A percentile compares a stretch with the other conserved stretches of the same genome.
These are phyloP conservation scores for Leishmania arabica DNA, from an alignment of 208 protist genomes.

Conservation along the genomic window DNA sequence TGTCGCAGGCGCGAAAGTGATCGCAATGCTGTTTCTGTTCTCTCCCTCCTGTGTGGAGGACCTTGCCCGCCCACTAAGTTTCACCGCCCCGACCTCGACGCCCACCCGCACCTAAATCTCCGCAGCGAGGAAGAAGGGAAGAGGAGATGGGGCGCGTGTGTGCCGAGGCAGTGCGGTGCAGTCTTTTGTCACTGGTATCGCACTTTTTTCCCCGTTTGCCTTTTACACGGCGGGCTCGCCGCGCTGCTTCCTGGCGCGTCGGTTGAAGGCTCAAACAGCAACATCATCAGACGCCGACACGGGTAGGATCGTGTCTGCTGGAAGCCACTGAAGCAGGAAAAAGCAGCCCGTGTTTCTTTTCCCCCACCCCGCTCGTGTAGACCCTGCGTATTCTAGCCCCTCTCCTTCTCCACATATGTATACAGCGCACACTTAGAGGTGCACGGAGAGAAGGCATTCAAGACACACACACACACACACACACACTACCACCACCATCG, in stretches of 20 bases:
- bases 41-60: neutral
- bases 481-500: neutral
- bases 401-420: neutral
- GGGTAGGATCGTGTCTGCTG: neutral
- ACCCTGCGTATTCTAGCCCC: neutral
- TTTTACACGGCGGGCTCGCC: no score
- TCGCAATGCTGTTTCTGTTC: neutral
- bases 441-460: no score
- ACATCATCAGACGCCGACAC: neutral
- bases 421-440: no score
- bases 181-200: neutral
- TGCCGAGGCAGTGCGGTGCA: neutral
- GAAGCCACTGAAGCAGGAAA: neutral
- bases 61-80: neutral
- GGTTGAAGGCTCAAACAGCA: neutral
- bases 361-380: neutral
- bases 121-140: neutral
- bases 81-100: neutral
- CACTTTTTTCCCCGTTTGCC: neutral
- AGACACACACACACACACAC: neutral
- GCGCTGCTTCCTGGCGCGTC: neutral
- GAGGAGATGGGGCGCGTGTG: neutral
- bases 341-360: neutral
- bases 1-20: neutral
- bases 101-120: neutral